Conservation (phyloP, 192 early-diverging fungal genomes). For the Backusella mclennaniae region DNA sequence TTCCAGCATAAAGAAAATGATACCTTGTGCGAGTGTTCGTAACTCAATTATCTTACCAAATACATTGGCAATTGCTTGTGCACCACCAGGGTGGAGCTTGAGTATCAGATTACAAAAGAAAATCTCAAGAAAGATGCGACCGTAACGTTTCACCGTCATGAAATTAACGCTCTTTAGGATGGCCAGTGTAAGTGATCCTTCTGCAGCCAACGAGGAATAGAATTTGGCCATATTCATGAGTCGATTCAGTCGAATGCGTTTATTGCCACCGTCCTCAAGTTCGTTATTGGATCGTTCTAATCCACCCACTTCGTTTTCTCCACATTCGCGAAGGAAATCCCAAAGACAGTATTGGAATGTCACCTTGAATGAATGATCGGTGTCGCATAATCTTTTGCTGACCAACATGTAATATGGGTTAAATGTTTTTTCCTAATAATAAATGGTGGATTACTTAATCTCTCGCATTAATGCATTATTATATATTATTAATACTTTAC, state of each 20-base stretch:
- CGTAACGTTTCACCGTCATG: conserved; percentile 59
- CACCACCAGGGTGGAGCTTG: conserved; percentile 54
- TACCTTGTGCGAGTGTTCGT: conserved; percentile 76
- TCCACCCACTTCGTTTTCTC: conserved; percentile 76
- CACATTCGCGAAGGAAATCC: conserved; percentile 89
- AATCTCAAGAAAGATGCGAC: conserved; percentile 67
- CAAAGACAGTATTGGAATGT: conserved; percentile 95
- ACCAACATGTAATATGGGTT: conserved; percentile 96
- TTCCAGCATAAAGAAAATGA: conserved; percentile 81
- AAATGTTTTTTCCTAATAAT: conserved; percentile 72
- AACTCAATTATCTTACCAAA: conserved; percentile 56
- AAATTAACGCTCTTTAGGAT: conserved; percentile 79
- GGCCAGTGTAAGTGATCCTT: conserved; percentile 68
- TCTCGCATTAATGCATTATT: neutral
- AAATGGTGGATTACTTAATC: neutral
- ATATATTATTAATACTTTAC: conserved; percentile 36
- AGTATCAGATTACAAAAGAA: conserved; percentile 71
- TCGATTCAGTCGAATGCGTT: conserved; percentile 61
- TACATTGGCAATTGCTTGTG: conserved; percentile 51
- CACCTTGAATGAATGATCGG: conserved; percentile 78
- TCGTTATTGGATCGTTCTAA: conserved; percentile 49
- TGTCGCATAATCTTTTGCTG: conserved; percentile 73
- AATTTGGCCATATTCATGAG: conserved; percentile 85
- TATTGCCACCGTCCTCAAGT: conserved; percentile 10
- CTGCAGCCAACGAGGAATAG: conserved; percentile 76